phyloP scores from a whole-genome alignment of 2,329 filamentous ascomycete species.

The Aspergillus jensenii region DNA sequence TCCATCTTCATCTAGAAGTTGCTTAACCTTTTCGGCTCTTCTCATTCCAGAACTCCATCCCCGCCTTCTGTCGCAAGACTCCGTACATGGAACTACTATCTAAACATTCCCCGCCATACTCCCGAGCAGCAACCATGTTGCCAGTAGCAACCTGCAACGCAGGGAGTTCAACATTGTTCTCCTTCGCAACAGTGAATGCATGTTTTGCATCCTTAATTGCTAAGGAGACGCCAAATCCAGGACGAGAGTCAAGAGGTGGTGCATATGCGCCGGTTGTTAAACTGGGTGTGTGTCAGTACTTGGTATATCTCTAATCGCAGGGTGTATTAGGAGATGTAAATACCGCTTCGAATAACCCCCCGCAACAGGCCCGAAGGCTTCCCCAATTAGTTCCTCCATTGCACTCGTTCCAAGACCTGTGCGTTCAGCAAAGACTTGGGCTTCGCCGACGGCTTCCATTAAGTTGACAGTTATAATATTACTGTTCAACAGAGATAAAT shows the following conservation, averaged over 20 bases:
- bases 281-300: conserved; percentile 19
- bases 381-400: conserved; percentile 45
- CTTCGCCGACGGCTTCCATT: conserved; percentile 48
- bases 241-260: conserved; percentile 35
- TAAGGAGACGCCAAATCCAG: conserved; percentile 38
- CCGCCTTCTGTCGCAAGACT: conserved; percentile 35
- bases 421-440: conserved; percentile 49
- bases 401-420: conserved; percentile 43
- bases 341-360: conserved; percentile 45
- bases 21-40: conserved; percentile 31
- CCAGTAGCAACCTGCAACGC: conserved; percentile 32
- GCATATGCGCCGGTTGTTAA: conserved; percentile 46
- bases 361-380: conserved; percentile 45
- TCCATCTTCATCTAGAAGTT: neutral
- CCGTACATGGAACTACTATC: conserved; percentile 43
- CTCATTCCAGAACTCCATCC: conserved; percentile 40
- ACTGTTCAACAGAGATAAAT: conserved; percentile 14
- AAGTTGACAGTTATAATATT: conserved; percentile 46
- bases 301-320: too few relatives aligned
- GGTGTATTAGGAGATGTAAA: neutral
- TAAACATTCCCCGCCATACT: conserved; percentile 38
- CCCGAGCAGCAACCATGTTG: conserved; percentile 37
- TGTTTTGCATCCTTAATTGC: conserved; percentile 41
- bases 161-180: conserved; percentile 33
- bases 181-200: conserved; percentile 33